Base-by-base conservation (phyloP, 2,329 filamentous ascomycete genomes). In the Penicillium sumatraense region DNA sequence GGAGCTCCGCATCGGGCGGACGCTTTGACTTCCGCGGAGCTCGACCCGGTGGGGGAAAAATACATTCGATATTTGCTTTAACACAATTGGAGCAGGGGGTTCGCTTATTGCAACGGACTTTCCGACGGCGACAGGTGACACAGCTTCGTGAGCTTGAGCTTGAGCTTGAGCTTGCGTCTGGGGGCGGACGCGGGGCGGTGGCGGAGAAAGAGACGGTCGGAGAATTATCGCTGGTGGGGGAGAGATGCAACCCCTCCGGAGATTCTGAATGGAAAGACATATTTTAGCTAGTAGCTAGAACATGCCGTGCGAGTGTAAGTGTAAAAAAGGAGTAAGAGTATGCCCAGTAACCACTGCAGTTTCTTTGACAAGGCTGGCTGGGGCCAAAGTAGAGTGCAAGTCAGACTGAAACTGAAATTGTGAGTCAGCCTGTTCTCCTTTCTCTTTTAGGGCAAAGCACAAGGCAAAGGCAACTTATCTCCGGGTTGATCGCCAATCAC, bases 1-100 rank as follows among this genome's bases (percentile, higher is more conserved):
- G 70, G 18, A 87, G 71, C 67, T 87, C 85, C n/a, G 79, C 80
- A 66, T 87, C 84, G 3, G 78, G 78, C 2, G 81, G 77, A 56
- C 86, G 85, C 54, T 81, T 80, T 53, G 79, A 75, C 68, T 84
- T 86, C 50, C 85, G 76, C 20, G 84, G 84, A 4, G 85, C 84
- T 54, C 85, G 75, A 3, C 84, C 85, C 2, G 85, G 84, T 3
- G 81, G 79, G 3, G 85, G 85, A 63, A 85, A 88, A n/a, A 86
- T 64, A 66, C 85, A 88, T 54, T 86, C 83, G 57, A 84, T 83
- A 44, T 81, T 74, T 0, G 76, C 75, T 65, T 75, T 79, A 45
- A 70, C 62, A 57, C 79, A 81, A 58, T 81, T 80, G 29, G 75
- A 76, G 61, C 79, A 81, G 23, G 78, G 78, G 11, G 75, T 71